Evolutionary conservation across 2,329 filamentous ascomycete genomes (phyloP), one percentile per base, ranked within the genome.

Genomic region (Orbilia quercus): DNA sequence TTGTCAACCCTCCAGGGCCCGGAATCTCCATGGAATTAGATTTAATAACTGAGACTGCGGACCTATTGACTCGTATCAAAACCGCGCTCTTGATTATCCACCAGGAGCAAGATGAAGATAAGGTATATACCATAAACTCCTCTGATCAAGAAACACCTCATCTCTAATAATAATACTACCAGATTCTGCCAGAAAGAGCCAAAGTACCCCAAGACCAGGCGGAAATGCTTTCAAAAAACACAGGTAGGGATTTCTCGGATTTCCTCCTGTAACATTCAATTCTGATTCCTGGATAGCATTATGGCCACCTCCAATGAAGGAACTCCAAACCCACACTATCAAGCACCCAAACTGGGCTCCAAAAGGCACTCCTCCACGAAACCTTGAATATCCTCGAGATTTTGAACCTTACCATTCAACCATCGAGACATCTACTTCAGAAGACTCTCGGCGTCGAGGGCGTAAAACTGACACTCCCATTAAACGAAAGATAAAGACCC

Each of bases 251-350:
- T n/a, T 22, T 11, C 18, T 12, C 18, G 28, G 25, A 0, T 18
- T 18, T 40, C 6, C 2, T 20, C 51, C 20, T 40, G 4, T 48
- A n/a, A n/a, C 14, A 14, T 4, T 18, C 0, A 66, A 18, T 23
- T 44, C 34, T 42, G 7, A 34, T 25, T 23, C 47, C 11, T 23
- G 12, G 12, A 14, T 73, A 73, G 69, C 69, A 3, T 54, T 73
- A n/a, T 73, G 69, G 69, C 69, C 69, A 42, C 54, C 38, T 4
- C 69, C 69, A 9, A 73, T 48, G 12, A 23, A n/a, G 12, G 69
- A 73, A 22, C 60, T 73, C 18, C 60, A 73, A 50, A 65, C 60
- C 31, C 60, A 59, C 7, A 12, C 59, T n/a, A 47, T 28, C 25
- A 38, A 16, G 3, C 20, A 66, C 9, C 47, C 38, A 16, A 54